Evolutionary conservation across 2,329 filamentous ascomycete genomes (phyloP).

Genomic region (Penicillium polonicum): DNA sequence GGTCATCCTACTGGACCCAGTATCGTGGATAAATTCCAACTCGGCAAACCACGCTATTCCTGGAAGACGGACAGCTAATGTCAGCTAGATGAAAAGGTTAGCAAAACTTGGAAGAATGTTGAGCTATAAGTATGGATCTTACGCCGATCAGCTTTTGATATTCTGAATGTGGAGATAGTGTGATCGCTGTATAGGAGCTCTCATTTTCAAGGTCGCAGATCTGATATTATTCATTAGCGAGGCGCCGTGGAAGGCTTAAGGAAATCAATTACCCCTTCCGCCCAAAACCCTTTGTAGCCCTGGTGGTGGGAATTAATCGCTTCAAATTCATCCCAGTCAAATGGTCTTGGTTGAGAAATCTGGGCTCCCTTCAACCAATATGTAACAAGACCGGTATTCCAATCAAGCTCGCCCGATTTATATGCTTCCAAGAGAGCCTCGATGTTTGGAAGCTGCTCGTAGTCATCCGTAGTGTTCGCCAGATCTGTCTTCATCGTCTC

Average conservation of each 20-base stretch:
- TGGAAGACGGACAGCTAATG: not conserved
- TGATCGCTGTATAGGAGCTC: not conserved
- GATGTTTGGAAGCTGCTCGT: not conserved
- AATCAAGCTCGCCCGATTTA: not conserved
- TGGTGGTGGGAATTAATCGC: not conserved
- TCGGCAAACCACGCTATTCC: not conserved
- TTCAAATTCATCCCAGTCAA: slow-evolving; percentile 9
- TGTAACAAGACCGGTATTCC: not conserved
- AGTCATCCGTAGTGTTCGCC: not conserved
- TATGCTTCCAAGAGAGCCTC: not conserved
- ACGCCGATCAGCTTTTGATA: not conserved
- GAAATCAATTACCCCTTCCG: not conserved
- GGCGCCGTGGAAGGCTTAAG: accelerated
- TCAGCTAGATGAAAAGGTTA: not conserved
- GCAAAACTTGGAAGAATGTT: not conserved
- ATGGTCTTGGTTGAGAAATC: slow-evolving; percentile 2
- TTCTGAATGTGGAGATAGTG: accelerated
- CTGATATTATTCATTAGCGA: not conserved
- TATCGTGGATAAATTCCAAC: not conserved
- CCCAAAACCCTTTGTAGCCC: not conserved
- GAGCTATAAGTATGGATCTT: not conserved
- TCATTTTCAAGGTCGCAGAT: not conserved
- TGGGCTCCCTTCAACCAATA: slow-evolving; percentile 2
- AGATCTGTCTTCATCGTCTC: not conserved
- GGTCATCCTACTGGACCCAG: not conserved